Base-by-base conservation (phyloP, 495 filamentous ascomycete genomes). In the Hapsidospora chrysogenum region DNA sequence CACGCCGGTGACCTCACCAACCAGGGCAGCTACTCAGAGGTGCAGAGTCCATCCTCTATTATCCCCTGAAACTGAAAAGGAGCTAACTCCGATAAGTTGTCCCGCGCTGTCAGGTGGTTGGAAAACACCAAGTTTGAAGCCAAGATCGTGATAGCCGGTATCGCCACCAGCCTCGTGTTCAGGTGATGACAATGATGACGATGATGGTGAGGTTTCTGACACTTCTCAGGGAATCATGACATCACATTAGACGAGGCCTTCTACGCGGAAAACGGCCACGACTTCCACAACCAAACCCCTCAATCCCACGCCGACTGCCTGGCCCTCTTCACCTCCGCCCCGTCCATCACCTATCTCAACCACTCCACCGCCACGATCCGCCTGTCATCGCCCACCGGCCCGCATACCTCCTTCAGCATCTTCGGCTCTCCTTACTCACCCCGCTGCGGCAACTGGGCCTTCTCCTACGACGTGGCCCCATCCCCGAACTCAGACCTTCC, bases 1-100 rank as follows among this genome's bases (percentile, higher is more conserved):
- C 89, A 95, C 46, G 82, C 85, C 6, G 87, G 87, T 6, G 87
- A 96, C 51, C 62, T 95, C 25, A 76, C 77, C 28, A 89, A 89
- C 41, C 69, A 74, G 45, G 87, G 87, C 27, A 82, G 74, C 29
- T 68, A 49, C 37, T 56, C 55, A 4, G 55, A 58, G 46, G 54
- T 54, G 44, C 2, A 9, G 8, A 15, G 8, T 29, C 17, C 19
- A 22, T 11, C 17, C 27, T 28, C 17, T 30, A 15, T 40, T 15
- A 19, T 33, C 10, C n/a, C n/a, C n/a, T n/a, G n/a, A n/a, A n/a
- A n/a, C n/a, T 7, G 9, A 18, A 23, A 13, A 26, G n/a, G 31
- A 13, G 31, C 31, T 33, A 14, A 33, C 18, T 9, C n/a, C 13
- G 7, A n/a, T 19, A 15, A 54, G 54, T 56, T 64, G 18, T 56